Base-by-base conservation (phyloP, 306 rosid genomes). In the Medicago arabica region DNA sequence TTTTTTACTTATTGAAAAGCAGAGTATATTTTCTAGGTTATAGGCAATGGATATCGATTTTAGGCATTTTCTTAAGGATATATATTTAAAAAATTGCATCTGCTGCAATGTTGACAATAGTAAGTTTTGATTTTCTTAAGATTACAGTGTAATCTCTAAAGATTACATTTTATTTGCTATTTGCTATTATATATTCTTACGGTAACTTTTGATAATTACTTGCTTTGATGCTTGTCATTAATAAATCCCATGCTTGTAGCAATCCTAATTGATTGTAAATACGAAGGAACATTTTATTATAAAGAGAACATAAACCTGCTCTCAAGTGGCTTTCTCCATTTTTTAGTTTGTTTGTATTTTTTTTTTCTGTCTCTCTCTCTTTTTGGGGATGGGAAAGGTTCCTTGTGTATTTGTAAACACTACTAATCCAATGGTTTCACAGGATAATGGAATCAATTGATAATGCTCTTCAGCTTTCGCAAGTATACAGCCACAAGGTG, bases 401-500 rank as follows among this genome's bases (percentile, higher is more conserved):
- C 50, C 31, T 69, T 75, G n/a, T 82, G 7, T 39, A 43, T 69
- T 50, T 75, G 36, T 77, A 13, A 62, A 75, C 57, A 47, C 66
- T 44, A 77, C 66, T 81, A n/a, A 50, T 82, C 72, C 70, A 67
- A 80, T 86, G 78, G 34, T 50, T 82, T 85, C 60, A 55, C 95
- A 95, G 98, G 93, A 81, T 87, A 75, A 89, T 92, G 94, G 84
- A 82, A 76, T 84, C 97, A 83, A 83, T 95, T 69, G 97, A 92
- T 54, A 89, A 81, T 18, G 96, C 71, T 84, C 96, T 92, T 83
- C 95, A 86, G 79, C 93, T 95, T 83, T 87, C 95, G 54, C 89
- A 86, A 83, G 66, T 77, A 69, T 90, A 82, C 72, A 85, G 87
- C 69, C 80, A 81, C 63, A 82, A 85, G 81, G 85, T 62, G 75